Evolutionary conservation across 2,329 filamentous ascomycete species (phyloP).

Genomic region (Periconia digitata): DNA sequence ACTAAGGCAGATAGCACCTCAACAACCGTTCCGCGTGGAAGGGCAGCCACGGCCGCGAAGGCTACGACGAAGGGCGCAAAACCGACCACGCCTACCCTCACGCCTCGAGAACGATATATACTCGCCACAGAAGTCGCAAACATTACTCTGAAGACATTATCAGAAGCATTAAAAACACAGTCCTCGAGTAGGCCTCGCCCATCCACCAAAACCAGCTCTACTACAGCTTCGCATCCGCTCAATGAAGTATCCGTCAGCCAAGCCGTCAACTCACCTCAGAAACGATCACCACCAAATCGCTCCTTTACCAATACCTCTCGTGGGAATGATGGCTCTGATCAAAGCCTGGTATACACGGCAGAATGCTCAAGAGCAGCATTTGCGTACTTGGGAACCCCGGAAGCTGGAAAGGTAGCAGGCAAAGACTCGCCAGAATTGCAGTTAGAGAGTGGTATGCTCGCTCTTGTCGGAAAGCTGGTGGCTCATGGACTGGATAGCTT

Average conservation of each 20-base stretch:
- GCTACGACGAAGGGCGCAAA: slow-evolving; percentile 41
- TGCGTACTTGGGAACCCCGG: slow-evolving; percentile 61
- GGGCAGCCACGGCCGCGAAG: slow-evolving; percentile 33
- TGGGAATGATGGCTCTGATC: slow-evolving; percentile 26
- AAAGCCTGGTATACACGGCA: slow-evolving; percentile 55
- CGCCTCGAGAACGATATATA: slow-evolving; percentile 62
- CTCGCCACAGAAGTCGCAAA: slow-evolving; percentile 76
- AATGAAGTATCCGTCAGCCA: slow-evolving; percentile 64
- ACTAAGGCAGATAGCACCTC: slow-evolving; percentile 29
- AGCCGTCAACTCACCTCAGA: slow-evolving; percentile 56
- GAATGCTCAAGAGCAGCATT: slow-evolving; percentile 73
- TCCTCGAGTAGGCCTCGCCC: slow-evolving; percentile 17
- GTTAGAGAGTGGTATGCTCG: slow-evolving; percentile 72
- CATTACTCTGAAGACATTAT: slow-evolving; percentile 66
- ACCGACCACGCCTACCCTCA: slow-evolving; percentile 42
- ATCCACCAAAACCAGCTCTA: slow-evolving; percentile 18
- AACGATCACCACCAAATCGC: slow-evolving; percentile 33
- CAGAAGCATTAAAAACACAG: slow-evolving; percentile 63
- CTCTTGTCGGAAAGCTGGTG: slow-evolving; percentile 67
- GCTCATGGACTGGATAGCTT: slow-evolving; percentile 66
- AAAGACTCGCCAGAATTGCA: slow-evolving; percentile 64
- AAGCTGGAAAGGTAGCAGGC: slow-evolving; percentile 53
- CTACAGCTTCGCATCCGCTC: slow-evolving; percentile 61
- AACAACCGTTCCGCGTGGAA: slow-evolving; percentile 23
- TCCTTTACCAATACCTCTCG: slow-evolving; percentile 42